These are phyloP conservation scores for Avicennia marina DNA, from an alignment of 257 asterid species.

Conservation along the genomic window DNA sequence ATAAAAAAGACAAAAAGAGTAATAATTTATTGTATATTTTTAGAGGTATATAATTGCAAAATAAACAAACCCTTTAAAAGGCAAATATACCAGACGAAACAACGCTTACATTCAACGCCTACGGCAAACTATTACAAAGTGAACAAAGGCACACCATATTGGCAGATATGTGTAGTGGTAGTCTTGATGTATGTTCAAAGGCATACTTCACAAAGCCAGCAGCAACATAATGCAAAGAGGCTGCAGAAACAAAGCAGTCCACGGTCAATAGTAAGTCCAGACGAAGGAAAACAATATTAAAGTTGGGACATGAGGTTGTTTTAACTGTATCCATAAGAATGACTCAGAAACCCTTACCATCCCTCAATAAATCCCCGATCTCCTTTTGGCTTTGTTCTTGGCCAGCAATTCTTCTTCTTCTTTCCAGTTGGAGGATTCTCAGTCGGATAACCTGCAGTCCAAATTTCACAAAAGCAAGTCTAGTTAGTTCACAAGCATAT, in stretches of 20 bases:
- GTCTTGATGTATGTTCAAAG: conserved; percentile 14
- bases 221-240: conserved; percentile 66
- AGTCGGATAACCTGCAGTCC: conserved; percentile 48
- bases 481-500: not conserved
- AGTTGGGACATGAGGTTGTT: too few species aligned
- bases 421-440: conserved; percentile 31
- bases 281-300: too few species aligned
- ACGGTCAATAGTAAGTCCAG: not conserved
- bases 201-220: conserved; percentile 73
- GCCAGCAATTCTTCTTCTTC: conserved; percentile 42
- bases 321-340: too few species aligned
- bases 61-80: not conserved
- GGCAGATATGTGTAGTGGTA: not conserved
- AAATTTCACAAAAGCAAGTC: not conserved
- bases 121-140: not conserved
- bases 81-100: not conserved
- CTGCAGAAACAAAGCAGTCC: conserved; percentile 32
- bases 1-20: too few species aligned
- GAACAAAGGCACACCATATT: not conserved
- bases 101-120: not conserved
- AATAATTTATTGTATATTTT: too few species aligned
- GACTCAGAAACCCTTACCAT: too few species aligned
- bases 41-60: too few species aligned
- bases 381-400: conserved; percentile 58
- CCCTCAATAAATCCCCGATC: conserved; percentile 73